These are phyloP conservation scores for Lithospermum erythrorhizon DNA, from an alignment of 257 asterid genomes.

Conservation along the genomic window DNA sequence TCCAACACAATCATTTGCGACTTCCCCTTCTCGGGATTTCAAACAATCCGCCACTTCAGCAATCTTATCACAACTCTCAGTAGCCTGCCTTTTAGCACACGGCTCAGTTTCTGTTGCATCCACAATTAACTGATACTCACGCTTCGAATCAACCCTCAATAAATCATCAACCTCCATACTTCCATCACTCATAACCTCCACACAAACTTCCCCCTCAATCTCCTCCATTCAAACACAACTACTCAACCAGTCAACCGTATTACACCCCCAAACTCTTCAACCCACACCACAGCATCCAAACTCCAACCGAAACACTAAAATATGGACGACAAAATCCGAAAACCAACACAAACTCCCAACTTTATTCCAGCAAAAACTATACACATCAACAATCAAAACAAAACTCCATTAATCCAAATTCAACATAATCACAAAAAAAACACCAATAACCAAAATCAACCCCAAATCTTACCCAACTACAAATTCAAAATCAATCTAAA, in stretches of 20 bases:
- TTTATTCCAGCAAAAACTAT: neutral
- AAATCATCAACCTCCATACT: conserved; percentile 28
- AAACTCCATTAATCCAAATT: conserved; percentile 2
- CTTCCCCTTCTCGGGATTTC: conserved; percentile 10
- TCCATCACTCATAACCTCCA: conserved; percentile 18
- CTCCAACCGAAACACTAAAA: neutral
- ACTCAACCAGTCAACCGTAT: conserved; percentile 12
- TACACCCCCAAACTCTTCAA: neutral
- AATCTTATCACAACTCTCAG: neutral
- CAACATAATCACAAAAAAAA: too few relatives aligned
- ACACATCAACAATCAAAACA: conserved; percentile 3
- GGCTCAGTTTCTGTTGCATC: conserved; percentile 25
- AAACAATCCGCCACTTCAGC: conserved; percentile 14
- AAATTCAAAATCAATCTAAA: too few relatives aligned
- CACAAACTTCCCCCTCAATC: conserved; percentile 26
- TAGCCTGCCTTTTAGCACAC: conserved; percentile 23
- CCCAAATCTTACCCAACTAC: too few relatives aligned
- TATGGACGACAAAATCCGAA: conserved; percentile 3
- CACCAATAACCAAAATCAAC: too few relatives aligned
- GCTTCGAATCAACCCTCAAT: conserved; percentile 22
- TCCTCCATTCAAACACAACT: conserved; percentile 28
- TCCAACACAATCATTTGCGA: conserved; percentile 13
- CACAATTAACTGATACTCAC: conserved; percentile 15
- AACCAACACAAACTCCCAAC: neutral
- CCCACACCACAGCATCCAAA: conserved; percentile 16